These are phyloP conservation scores for Boehmeria nivea DNA, from an alignment of 306 rosid species.

Conservation along the genomic window DNA sequence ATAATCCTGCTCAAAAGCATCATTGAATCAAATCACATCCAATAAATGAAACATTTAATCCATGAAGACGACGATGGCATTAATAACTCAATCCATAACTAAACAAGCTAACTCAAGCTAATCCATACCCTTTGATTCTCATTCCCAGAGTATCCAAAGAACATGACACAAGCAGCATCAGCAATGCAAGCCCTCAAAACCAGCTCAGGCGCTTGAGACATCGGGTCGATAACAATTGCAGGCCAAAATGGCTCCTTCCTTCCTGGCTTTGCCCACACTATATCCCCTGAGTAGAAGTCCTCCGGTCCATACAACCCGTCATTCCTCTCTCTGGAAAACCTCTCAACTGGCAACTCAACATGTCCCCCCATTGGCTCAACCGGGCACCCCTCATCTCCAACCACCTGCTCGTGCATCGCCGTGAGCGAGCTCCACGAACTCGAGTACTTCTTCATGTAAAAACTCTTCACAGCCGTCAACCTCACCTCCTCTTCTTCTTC, in stretches of 20 bases:
- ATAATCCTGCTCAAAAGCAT: slow-evolving; percentile 72
- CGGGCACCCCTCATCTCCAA: slow-evolving; percentile 38
- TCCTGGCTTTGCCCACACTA: slow-evolving; percentile 98
- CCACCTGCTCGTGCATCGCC: slow-evolving; percentile 31
- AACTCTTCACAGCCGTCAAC: slow-evolving; percentile 29
- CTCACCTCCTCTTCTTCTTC: slow-evolving; percentile 31
- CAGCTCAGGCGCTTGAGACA: slow-evolving; percentile 86
- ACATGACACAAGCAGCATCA: slow-evolving; percentile 97
- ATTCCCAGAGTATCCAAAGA: slow-evolving; percentile 79
- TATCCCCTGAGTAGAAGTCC: slow-evolving; percentile 85
- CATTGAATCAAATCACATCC: slow-evolving; percentile 17
- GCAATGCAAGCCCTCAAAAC: slow-evolving; percentile 86
- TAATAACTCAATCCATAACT: slow-evolving; percentile 13
- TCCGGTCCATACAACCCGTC: slow-evolving; percentile 79
- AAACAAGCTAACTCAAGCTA: slow-evolving; percentile 17
- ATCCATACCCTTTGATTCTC: slow-evolving; percentile 72
- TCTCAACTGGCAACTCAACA: slow-evolving; percentile 31
- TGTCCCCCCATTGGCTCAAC: slow-evolving; percentile 40
- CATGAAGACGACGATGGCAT: not conserved
- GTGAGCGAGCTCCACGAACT: slow-evolving; percentile 41
- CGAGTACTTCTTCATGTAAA: slow-evolving; percentile 38
- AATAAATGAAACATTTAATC: slow-evolving; percentile 28
- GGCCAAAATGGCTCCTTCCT: slow-evolving; percentile 98
- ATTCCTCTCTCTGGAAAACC: slow-evolving; percentile 28
- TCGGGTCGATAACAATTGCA: slow-evolving; percentile 93